phyloP scores from a whole-genome alignment of 1,139 yeast genomes.

The Blastobotrys elegans region DNA sequence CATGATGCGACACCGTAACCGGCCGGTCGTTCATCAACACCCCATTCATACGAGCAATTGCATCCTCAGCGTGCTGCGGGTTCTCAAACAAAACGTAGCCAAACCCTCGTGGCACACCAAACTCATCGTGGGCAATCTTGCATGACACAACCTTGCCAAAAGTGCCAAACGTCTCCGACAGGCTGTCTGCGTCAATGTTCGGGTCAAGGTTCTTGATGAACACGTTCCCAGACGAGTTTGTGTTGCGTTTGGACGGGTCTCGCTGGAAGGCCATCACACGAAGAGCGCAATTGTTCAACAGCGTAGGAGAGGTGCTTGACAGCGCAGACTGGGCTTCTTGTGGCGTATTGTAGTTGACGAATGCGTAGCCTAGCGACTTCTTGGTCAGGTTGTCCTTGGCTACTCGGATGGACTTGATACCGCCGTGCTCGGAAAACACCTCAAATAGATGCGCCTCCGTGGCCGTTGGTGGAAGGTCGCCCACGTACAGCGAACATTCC shows the following conservation, averaged over 20 bases:
- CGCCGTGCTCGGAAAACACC: conserved; percentile 78
- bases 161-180: conserved; percentile 57
- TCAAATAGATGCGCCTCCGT: conserved; percentile 82
- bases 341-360: conserved; percentile 76
- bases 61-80: conserved; percentile 67
- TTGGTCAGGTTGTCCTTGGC: conserved; percentile 88
- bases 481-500: conserved; percentile 65
- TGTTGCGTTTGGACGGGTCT: conserved; percentile 77
- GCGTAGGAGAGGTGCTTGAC: conserved; percentile 73
- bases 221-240: conserved; percentile 21
- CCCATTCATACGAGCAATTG: conserved; percentile 73
- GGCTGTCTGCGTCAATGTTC: conserved; percentile 55
- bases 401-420: conserved; percentile 82
- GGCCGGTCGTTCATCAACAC: conserved; percentile 85
- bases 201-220: conserved; percentile 54
- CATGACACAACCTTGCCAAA: conserved; percentile 64
- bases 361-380: conserved; percentile 87
- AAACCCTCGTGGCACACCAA: conserved; percentile 54
- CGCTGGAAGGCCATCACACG: conserved; percentile 94
- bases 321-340: conserved; percentile 81
- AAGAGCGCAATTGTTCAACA: conserved; percentile 80
- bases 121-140: conserved; percentile 47
- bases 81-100: conserved; percentile 61
- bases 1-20: conserved; percentile 83
- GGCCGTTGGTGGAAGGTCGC: conserved; percentile 79